Percentiles rank a stretch among this genome's conserved stretches.
Evolutionary conservation across 306 rosid species (phyloP).

Genomic region (Cicer bijugum): DNA sequence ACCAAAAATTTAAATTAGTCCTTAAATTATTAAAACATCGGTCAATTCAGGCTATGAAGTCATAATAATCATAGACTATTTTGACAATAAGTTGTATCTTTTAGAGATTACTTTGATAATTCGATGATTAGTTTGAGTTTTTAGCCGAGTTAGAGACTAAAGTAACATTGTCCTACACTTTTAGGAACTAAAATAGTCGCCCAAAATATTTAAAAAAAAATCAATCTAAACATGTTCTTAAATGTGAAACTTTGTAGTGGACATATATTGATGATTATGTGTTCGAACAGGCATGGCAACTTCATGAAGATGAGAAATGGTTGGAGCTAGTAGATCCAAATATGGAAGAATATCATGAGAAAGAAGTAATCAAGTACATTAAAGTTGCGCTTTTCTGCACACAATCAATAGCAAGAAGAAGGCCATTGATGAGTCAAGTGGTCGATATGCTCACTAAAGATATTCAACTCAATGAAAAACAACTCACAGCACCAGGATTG

Average conservation of each 20-base stretch:
- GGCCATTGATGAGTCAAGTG: slow-evolving; percentile 81
- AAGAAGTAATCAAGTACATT: slow-evolving; percentile 73
- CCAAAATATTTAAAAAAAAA: too few relatives aligned
- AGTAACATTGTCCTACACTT: too few relatives aligned
- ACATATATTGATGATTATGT: slow-evolving; percentile 26
- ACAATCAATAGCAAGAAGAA: slow-evolving; percentile 72
- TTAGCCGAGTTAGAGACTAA: too few relatives aligned
- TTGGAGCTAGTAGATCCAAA: slow-evolving; percentile 77
- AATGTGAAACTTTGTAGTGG: slow-evolving; percentile 24
- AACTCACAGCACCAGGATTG: slow-evolving; percentile 79
- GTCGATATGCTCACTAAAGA: slow-evolving; percentile 83
- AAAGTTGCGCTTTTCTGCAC: slow-evolving; percentile 94
- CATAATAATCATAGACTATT: too few relatives aligned
- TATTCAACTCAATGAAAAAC: slow-evolving; percentile 69
- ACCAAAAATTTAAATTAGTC: too few relatives aligned
- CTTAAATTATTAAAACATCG: too few relatives aligned
- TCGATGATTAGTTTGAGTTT: too few relatives aligned
- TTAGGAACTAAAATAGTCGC: too few relatives aligned
- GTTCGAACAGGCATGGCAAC: slow-evolving; percentile 81
- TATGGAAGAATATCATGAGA: slow-evolving; percentile 63
- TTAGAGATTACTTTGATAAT: too few relatives aligned
- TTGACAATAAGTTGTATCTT: too few relatives aligned
- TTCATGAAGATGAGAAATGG: slow-evolving; percentile 68
- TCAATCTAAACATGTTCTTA: too few relatives aligned
- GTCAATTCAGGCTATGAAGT: too few relatives aligned